Base-by-base conservation (phyloP, 352 stramenopile species). In the Globisporangium uncinulatum region DNA sequence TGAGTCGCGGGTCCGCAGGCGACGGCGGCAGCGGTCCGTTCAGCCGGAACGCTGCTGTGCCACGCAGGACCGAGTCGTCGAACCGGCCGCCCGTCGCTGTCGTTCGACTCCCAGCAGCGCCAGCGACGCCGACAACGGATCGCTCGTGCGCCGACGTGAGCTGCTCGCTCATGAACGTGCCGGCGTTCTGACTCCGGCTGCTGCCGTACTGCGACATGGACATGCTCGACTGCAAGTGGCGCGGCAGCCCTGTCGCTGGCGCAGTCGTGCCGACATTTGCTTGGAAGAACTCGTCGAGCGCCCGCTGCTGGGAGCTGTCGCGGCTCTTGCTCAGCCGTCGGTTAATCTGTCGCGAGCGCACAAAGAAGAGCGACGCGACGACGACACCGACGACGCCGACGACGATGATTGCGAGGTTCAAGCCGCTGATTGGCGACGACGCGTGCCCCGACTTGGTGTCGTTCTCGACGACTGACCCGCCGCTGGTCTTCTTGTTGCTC, bases 311-410 rank as follows among this genome's bases (percentile, higher is more conserved):
- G 0, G 70, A 68, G 54, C 65, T 73, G 32, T 66, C 71, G 1
- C 71, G 67, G 20, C 54, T 50, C 24, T 51, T 56, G 2, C 46
- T 47, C 8, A 70, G 61, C 15, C 67, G 66, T 44, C 66, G 61
- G 2, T 70, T 67, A 0, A 62, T 54, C 2, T 61, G 63, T 44
- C 59, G 49, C 13, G 61, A 67, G 50, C 79, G 79, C 41, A 85
- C 73, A 52, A 87, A 85, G 64, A 86, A 73, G 29, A 89, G 60
- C 29, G 73, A 82, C 17, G 65, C 67, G 15, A 82, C 21, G 1
- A 89, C 79, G 9, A 57, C 64, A 2, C 57, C 72, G 19, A 89
- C 65, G 19, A 77, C 59, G 10, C 76, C 79, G 4, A 73, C 46
- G 29, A 86, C 62, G 44, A 87, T 73, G 0, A 83, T 24, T 43